Evolutionary conservation across 305 asterid genomes (phyloP).

Genomic region (Lippia alba): DNA sequence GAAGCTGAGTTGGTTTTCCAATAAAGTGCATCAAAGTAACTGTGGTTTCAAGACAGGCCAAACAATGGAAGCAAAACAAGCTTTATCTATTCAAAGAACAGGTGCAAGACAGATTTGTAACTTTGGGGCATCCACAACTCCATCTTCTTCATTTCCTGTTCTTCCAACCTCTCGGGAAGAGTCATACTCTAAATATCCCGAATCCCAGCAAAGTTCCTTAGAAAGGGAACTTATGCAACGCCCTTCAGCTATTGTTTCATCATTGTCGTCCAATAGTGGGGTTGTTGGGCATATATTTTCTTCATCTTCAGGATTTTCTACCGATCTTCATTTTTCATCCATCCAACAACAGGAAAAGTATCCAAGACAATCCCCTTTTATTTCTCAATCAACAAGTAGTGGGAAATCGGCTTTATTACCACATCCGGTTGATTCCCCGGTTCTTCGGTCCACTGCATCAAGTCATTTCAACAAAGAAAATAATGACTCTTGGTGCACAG

Average conservation of each 20-base stretch:
- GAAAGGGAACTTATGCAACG: slow-evolving; percentile 51
- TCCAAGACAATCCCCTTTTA: slow-evolving; percentile 62
- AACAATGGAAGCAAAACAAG: slow-evolving; percentile 57
- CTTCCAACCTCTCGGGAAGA: slow-evolving; percentile 61
- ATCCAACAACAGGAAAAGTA: slow-evolving; percentile 57
- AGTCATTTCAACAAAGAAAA: slow-evolving; percentile 57
- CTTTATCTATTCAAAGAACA: slow-evolving; percentile 67
- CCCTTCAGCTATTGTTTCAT: slow-evolving; percentile 50
- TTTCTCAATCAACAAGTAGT: slow-evolving; percentile 66
- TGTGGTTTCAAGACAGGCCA: slow-evolving; percentile 24
- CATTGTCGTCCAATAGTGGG: slow-evolving; percentile 61
- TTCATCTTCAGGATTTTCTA: slow-evolving; percentile 66
- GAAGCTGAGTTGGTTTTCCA: slow-evolving; percentile 36
- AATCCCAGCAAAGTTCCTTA: slow-evolving; percentile 42
- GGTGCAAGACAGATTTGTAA: slow-evolving; percentile 56
- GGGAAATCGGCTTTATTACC: slow-evolving; percentile 54
- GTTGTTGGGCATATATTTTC: slow-evolving; percentile 73
- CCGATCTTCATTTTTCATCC: slow-evolving; percentile 72
- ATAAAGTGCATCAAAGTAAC: slow-evolving; percentile 26
- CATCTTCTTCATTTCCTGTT: slow-evolving; percentile 61
- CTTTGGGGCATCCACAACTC: slow-evolving; percentile 62
- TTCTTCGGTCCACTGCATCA: slow-evolving; percentile 66
- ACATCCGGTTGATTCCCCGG: slow-evolving; percentile 52
- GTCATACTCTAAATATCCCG: slow-evolving; percentile 52
- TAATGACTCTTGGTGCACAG: slow-evolving; percentile 68